These are phyloP conservation scores for Tylopilus subfusipes DNA, from an alignment of 768 basidiomycete species.

Conservation along the genomic window DNA sequence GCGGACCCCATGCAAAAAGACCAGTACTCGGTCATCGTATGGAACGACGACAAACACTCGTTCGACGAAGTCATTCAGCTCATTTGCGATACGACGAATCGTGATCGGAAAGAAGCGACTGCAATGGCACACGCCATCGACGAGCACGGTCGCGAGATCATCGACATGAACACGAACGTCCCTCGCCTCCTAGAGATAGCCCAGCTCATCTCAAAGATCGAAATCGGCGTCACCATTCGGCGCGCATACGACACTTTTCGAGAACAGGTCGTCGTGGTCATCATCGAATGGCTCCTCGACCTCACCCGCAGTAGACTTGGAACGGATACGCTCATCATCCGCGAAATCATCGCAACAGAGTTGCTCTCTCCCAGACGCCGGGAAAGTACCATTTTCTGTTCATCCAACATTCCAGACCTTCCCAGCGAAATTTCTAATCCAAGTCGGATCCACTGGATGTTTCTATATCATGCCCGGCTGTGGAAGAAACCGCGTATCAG, in stretches of 20 bases:
- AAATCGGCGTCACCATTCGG: constrained; percentile 87
- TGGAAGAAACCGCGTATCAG: constrained; percentile 84
- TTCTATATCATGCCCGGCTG: constrained; percentile 76
- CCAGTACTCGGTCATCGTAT: constrained; percentile 77
- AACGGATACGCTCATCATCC: constrained; percentile 60
- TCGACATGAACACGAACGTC: constrained; percentile 63
- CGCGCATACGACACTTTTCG: constrained; percentile 84
- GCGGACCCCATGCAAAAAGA: constrained; percentile 79
- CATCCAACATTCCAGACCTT: constrained; percentile 35
- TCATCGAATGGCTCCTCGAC: constrained; percentile 85
- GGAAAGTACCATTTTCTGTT: constrained; percentile 45
- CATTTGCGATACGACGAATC: constrained; percentile 51
- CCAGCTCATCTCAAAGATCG: constrained; percentile 77
- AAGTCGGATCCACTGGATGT: constrained; percentile 67
- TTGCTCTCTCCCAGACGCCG: constrained; percentile 58
- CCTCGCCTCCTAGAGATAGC: constrained; percentile 70
- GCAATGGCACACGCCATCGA: constrained; percentile 62
- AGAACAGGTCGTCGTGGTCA: constrained; percentile 78
- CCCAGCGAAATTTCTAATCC: constrained; percentile 44
- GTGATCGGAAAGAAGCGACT: constrained; percentile 54
- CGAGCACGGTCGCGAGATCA: constrained; percentile 75
- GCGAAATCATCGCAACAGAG: constrained; percentile 70
- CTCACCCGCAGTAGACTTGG: constrained; percentile 70
- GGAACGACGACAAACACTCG: constrained; percentile 98
- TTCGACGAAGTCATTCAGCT: constrained; percentile 82